These are phyloP conservation scores for Ascochyta fabae DNA, from an alignment of 2,329 filamentous ascomycete genomes.

Conservation along the genomic window DNA sequence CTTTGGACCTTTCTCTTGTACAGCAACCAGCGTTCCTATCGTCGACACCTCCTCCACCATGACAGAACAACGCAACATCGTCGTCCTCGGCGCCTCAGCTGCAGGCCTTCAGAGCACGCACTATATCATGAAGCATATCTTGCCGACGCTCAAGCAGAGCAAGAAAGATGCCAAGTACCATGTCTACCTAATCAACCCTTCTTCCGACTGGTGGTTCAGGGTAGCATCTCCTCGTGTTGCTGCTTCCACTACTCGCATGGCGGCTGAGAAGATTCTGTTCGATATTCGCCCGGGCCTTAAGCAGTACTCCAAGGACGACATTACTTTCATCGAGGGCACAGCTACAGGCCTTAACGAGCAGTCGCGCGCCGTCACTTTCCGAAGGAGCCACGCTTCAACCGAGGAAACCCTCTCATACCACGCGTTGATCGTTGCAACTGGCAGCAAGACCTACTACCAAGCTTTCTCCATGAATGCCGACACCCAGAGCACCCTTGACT, in stretches of 20 bases:
- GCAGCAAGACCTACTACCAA: constrained; percentile 55
- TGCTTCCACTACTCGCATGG: constrained; percentile 56
- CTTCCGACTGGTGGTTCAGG: constrained; percentile 60
- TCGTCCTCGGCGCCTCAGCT: constrained; percentile 43
- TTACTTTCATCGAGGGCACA: constrained; percentile 59
- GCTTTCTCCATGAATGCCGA: constrained; percentile 53
- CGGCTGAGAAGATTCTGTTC: constrained; percentile 56
- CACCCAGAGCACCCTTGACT: constrained; percentile 28
- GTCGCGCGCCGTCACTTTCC: constrained; percentile 54
- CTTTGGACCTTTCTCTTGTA: background rate
- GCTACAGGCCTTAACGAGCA: constrained; percentile 56
- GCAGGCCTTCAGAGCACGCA: constrained; percentile 42
- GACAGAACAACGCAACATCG: constrained; percentile 44
- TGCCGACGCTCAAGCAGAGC: constrained; percentile 41
- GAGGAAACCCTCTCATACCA: constrained; percentile 55
- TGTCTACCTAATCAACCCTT: constrained; percentile 62
- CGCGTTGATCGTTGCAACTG: constrained; percentile 64
- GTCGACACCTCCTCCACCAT: constrained; percentile 21
- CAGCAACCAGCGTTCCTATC: background rate
- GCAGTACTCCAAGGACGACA: constrained; percentile 55
- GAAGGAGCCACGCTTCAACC: constrained; percentile 28
- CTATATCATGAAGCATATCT: constrained; percentile 45
- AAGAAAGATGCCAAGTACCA: constrained; percentile 52
- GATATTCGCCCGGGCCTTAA: constrained; percentile 59
- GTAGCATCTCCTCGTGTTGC: constrained; percentile 61